Base-by-base conservation (phyloP, 306 rosid species). In the Glycine tomentella region DNA sequence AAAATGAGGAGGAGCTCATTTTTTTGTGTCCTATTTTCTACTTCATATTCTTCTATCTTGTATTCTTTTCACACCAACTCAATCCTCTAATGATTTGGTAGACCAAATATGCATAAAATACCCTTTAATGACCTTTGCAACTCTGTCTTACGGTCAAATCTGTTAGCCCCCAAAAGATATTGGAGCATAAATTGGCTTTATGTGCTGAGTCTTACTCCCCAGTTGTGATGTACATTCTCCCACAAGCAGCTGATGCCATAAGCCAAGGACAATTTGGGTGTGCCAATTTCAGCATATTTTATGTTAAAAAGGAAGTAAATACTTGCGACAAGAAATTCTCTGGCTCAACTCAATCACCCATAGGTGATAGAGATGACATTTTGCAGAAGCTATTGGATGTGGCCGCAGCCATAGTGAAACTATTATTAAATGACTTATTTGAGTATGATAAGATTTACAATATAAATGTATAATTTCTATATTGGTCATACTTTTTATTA, bases 151-250 rank as follows among this genome's bases (percentile, higher is more conserved):
- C 81, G 67, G 13, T 84, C 94, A 48, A 84, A 88, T 62, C 90
- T 90, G 71, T 38, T 36, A 13, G 45, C 78, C 80, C 84, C 88
- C 0, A 82, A 75, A 7, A 69, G n/a, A n/a, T n/a, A 5, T 33
- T 89, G 58, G 92, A 94, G 84, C 88, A 86, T 45, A 77, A 89
- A 11, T 64, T 94, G 81, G 97, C 98, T 7, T 82, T 84, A 82
- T 94, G 97, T 64, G 98, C 95, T 14, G 93, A 94, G 72, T 72
- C 91, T 45, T 94, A 90, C 67, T 90, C 92, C 10, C 98, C 94
- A 3, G 83, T 89, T 10, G 98, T 94, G 74, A 94, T 84, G 53
- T 94, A 85, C 67, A 94, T 76, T 80, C 86, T 94, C 0, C 97
- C 98, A 5, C 95, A 94, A 68, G 95, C 97, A 1, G 90, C 91